These are phyloP conservation scores for Starmerella bacillaris DNA, from an alignment of 805 yeast species.

Conservation along the genomic window DNA sequence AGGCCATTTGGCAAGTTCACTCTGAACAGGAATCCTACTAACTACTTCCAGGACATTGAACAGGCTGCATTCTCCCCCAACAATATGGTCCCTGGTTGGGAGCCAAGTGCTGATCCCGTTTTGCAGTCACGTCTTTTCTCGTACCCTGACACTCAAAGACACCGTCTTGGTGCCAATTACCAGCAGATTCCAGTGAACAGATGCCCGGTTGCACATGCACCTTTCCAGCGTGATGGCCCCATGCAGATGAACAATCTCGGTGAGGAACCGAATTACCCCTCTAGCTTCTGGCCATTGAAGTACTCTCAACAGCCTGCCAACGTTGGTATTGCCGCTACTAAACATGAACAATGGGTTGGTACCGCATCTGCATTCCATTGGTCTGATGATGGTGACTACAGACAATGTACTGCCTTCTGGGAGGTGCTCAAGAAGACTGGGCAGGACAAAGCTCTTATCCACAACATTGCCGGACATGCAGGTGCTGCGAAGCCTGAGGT, in stretches of 20 bases:
- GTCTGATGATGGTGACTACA: constrained; percentile 58
- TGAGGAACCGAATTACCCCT: constrained; percentile 34
- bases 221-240: constrained; percentile 47
- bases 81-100: constrained; percentile 57
- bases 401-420: constrained; percentile 64
- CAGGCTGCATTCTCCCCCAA: constrained; percentile 54
- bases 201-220: constrained; percentile 34
- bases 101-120: constrained; percentile 62
- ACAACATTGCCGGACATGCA: constrained; percentile 64
- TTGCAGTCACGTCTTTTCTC: constrained; percentile 61
- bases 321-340: constrained; percentile 17
- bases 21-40: constrained; percentile 37
- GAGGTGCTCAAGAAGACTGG: constrained; percentile 61
- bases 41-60: constrained; percentile 35
- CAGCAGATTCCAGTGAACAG: constrained; percentile 47
- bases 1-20: constrained; percentile 38
- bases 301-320: constrained; percentile 16
- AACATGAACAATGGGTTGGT: constrained; percentile 68
- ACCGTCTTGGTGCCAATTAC: constrained; percentile 55
- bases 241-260: constrained; percentile 34
- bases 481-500: constrained; percentile 49
- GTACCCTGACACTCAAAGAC: constrained; percentile 60
- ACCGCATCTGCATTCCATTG: constrained; percentile 77
- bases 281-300: constrained; percentile 25
- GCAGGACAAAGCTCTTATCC: constrained; percentile 69